Conservation (phyloP, 106 monocot species). For the Amphibolis antarctica region DNA sequence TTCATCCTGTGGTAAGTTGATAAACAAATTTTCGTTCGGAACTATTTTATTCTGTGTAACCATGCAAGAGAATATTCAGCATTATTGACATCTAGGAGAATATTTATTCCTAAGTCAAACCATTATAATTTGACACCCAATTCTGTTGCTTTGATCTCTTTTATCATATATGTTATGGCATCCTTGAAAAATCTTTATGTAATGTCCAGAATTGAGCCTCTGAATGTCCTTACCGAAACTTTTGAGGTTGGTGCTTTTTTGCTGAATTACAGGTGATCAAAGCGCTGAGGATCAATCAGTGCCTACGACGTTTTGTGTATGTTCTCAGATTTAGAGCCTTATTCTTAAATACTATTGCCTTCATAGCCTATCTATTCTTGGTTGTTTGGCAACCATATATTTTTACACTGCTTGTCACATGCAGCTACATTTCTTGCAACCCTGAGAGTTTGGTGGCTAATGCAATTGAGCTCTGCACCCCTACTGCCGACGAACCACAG, state of each 20-base stretch:
- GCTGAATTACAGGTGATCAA: conserved; percentile 57
- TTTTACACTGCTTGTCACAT: not conserved
- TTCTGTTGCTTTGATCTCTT: too few relatives aligned
- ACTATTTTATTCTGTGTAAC: conserved; percentile 16
- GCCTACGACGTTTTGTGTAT: conserved; percentile 79
- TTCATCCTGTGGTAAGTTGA: conserved; percentile 73
- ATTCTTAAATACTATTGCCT: not conserved
- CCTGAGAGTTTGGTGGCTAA: conserved; percentile 88
- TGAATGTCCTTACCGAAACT: too few relatives aligned
- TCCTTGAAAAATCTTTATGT: too few relatives aligned
- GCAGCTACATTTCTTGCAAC: conserved; percentile 94
- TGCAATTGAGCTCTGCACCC: conserved; percentile 96
- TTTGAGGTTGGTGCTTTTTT: too few relatives aligned
- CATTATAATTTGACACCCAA: too few relatives aligned
- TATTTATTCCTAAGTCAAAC: too few relatives aligned
- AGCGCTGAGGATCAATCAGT: conserved; percentile 77
- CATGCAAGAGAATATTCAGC: not conserved
- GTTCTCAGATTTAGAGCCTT: conserved; percentile 5
- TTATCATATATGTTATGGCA: too few relatives aligned
- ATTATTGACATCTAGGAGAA: too few relatives aligned
- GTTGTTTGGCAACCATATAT: not conserved
- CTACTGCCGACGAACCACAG: conserved; percentile 45
- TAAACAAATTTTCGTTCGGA: conserved; percentile 18
- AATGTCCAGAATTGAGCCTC: too few relatives aligned
- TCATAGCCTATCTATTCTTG: not conserved